Evolutionary conservation across 805 yeast genomes (phyloP).

Genomic region (Cyberlindnera veronae): DNA sequence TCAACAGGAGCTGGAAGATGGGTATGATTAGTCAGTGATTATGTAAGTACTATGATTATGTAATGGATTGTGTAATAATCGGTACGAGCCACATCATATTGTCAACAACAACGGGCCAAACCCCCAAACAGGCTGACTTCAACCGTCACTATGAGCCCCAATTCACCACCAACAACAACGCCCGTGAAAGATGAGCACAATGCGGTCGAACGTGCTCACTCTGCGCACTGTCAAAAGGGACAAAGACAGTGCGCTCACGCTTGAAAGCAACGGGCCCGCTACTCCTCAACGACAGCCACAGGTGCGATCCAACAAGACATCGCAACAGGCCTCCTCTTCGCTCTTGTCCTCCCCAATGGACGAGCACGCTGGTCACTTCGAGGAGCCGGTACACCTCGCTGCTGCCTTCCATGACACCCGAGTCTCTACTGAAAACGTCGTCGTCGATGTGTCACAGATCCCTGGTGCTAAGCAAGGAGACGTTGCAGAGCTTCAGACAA

Average conservation of each 20-base stretch:
- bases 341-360: neutral
- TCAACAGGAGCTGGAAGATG: neutral
- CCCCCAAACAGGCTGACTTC: neutral
- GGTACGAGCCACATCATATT: no score
- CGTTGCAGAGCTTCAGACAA: conserved; percentile 59
- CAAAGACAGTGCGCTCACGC: conserved; percentile 20
- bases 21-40: conserved; percentile 2
- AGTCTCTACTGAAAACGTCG: conserved; percentile 52
- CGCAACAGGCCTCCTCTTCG: neutral
- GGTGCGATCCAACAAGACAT: neutral
- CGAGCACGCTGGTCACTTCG: conserved; percentile 3
- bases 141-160: neutral
- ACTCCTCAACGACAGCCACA: conserved; percentile 1
- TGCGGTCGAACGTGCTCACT: conserved; percentile 29
- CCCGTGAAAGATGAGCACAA: conserved; percentile 9
- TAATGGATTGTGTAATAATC: no score
- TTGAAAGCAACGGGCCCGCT: conserved; percentile 21
- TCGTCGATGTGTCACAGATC: conserved; percentile 54
- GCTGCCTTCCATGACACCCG: conserved; percentile 61
- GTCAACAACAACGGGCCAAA: no score
- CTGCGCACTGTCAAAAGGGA: conserved; percentile 26
- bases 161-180: neutral
- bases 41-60: no score
- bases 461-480: conserved; percentile 73
- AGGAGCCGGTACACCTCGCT: conserved; percentile 19